phyloP scores from a whole-genome alignment of 2,329 filamentous ascomycete species.

The Ceratocystis cubensis region DNA sequence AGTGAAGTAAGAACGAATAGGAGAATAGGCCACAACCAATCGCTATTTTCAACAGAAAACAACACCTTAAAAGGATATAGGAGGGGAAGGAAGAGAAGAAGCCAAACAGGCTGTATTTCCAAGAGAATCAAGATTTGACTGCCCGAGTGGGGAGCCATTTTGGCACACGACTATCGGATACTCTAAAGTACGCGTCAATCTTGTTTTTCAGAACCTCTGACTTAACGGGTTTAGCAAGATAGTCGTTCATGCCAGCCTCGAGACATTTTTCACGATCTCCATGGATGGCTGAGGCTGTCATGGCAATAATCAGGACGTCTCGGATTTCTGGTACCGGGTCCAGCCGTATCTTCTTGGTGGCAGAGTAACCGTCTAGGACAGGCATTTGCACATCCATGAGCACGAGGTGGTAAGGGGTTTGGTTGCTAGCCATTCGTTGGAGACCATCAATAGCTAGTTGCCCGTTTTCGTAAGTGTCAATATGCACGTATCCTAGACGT shows the following conservation, averaged over 20 bases:
- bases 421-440: conserved; percentile 56
- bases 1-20: background rate
- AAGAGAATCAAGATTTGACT: background rate
- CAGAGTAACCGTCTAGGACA: conserved; percentile 81
- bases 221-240: conserved; percentile 88
- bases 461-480: conserved; percentile 83
- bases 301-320: conserved; percentile 83
- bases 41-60: background rate
- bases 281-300: conserved; percentile 91
- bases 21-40: background rate
- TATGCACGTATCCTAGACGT: conserved; percentile 66
- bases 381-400: conserved; percentile 98
- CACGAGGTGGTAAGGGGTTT: conserved; percentile 72
- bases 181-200: conserved; percentile 46
- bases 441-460: conserved; percentile 77
- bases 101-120: background rate
- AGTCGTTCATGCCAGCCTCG: conserved; percentile 96
- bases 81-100: conserved; percentile 3
- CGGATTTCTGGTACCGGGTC: conserved; percentile 66
- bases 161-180: conserved; percentile 26
- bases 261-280: conserved; percentile 90
- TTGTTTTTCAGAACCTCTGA: conserved; percentile 77
- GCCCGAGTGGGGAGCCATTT: conserved; percentile 23
- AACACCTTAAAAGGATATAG: background rate
- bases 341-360: conserved; percentile 67